Evolutionary conservation across 768 basidiomycete genomes (phyloP).

Genomic region (Lepiota venenata): DNA sequence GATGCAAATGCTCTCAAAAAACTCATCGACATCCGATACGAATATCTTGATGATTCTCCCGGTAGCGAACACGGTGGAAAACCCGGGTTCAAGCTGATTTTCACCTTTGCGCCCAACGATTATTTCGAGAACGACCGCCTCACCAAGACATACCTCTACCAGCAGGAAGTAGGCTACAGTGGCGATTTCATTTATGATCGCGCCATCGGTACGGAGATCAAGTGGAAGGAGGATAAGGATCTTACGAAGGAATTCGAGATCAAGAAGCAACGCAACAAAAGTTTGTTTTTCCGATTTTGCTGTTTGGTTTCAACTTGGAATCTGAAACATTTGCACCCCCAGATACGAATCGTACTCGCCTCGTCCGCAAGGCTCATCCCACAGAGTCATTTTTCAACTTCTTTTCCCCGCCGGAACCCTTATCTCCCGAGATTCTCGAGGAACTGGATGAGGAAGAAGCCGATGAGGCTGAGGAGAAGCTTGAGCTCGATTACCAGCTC

Average conservation of each 20-base stretch:
- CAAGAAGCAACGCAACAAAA: conserved; percentile 99
- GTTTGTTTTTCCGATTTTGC: conserved; percentile 39
- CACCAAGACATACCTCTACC: conserved; percentile 93
- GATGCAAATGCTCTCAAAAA: conserved; percentile 84
- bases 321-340: neutral
- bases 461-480: conserved; percentile 87
- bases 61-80: conserved; percentile 52
- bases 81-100: conserved; percentile 90
- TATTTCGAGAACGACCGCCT: conserved; percentile 84
- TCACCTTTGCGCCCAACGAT: conserved; percentile 79
- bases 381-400: conserved; percentile 99
- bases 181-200: conserved; percentile 97
- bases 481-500: conserved; percentile 97
- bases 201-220: conserved; percentile 89
- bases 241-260: conserved; percentile 97
- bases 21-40: conserved; percentile 76
- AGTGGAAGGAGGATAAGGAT: conserved; percentile 99
- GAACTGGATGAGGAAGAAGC: conserved; percentile 76
- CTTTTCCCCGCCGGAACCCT: conserved; percentile 80
- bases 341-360: conserved; percentile 84
- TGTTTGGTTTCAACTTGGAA: no score
- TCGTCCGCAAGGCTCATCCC: conserved; percentile 83
- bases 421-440: conserved; percentile 64
- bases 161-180: conserved; percentile 88
- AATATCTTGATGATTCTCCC: conserved; percentile 57